Conservation (phyloP, 257 asterid species). For the Eucommia ulmoides region DNA sequence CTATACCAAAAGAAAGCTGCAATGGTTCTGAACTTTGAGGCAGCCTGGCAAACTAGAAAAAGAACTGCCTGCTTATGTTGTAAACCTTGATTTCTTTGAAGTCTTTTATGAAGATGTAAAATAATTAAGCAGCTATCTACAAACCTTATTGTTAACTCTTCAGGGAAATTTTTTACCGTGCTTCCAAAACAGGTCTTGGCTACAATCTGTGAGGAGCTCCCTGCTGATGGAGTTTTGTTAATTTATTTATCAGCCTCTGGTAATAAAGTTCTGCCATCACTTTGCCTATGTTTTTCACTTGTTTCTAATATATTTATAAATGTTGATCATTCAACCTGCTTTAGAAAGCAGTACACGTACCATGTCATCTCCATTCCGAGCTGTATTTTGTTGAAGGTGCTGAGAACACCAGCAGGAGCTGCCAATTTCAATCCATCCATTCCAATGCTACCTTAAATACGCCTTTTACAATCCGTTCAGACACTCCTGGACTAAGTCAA, state of each 20-base stretch:
- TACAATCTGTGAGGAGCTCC: conserved; percentile 87
- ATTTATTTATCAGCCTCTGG: conserved; percentile 79
- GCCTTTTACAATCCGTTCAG: too few relatives aligned
- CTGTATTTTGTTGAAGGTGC: conserved; percentile 36
- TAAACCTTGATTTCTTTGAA: too few relatives aligned
- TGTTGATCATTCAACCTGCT: conserved; percentile 13
- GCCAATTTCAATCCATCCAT: conserved; percentile 42
- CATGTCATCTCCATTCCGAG: conserved; percentile 41
- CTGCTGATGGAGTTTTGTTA: conserved; percentile 78
- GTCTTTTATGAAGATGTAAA: too few relatives aligned
- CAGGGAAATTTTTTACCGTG: too few relatives aligned
- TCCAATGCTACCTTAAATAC: conserved; percentile 31
- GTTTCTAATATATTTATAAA: neutral
- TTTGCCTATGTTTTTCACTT: conserved; percentile 9
- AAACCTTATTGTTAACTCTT: too few relatives aligned
- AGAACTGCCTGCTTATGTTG: too few relatives aligned
- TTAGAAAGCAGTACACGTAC: conserved; percentile 45
- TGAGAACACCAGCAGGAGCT: conserved; percentile 40
- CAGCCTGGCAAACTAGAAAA: too few relatives aligned
- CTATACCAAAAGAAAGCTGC: too few relatives aligned
- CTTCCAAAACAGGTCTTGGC: conserved; percentile 62
- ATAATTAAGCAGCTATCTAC: too few relatives aligned
- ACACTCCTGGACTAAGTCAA: conserved; percentile 23
- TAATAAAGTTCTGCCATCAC: too few relatives aligned
- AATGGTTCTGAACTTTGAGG: too few relatives aligned